Conservation (phyloP, 495 filamentous ascomycete genomes). For the Pyronema domesticum region DNA sequence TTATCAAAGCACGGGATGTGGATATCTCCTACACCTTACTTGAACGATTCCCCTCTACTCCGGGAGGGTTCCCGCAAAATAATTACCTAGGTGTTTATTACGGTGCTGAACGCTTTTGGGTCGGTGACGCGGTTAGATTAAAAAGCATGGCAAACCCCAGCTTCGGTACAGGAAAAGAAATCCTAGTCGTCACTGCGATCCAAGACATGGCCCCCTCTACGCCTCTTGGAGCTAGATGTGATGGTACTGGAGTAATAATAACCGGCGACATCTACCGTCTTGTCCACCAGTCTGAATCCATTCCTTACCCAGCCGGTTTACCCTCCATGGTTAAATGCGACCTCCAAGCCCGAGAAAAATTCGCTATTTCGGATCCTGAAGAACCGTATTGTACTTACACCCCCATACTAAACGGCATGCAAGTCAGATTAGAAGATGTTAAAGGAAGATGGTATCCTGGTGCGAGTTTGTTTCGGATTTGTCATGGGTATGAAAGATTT, state of each 20-base stretch:
- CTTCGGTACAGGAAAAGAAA: slow-evolving; percentile 28
- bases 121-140: slow-evolving; percentile 39
- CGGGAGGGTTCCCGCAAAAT: slow-evolving; percentile 8
- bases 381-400: slow-evolving; percentile 4
- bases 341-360: background rate
- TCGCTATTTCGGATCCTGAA: background rate
- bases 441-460: slow-evolving; percentile 50
- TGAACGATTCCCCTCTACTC: slow-evolving; percentile 25
- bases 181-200: slow-evolving; percentile 35
- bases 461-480: slow-evolving; percentile 33
- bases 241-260: slow-evolving; percentile 12
- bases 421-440: slow-evolving; percentile 32
- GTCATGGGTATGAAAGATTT: slow-evolving; percentile 23
- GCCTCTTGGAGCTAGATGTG: slow-evolving; percentile 1
- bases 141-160: slow-evolving; percentile 14
- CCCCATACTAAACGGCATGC: slow-evolving; percentile 21
- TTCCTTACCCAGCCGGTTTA: slow-evolving; percentile 21
- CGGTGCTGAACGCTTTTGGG: slow-evolving; percentile 46
- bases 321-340: slow-evolving; percentile 8
- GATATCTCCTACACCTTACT: slow-evolving; percentile 40
- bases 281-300: slow-evolving; percentile 13
- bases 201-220: slow-evolving; percentile 8
- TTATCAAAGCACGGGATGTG: slow-evolving; percentile 40
- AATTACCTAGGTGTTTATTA: slow-evolving; percentile 41
- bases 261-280: slow-evolving; percentile 18